These are phyloP conservation scores for Penicillium sp. DNA, from an alignment of 2,329 filamentous ascomycete species.

Conservation along the genomic window DNA sequence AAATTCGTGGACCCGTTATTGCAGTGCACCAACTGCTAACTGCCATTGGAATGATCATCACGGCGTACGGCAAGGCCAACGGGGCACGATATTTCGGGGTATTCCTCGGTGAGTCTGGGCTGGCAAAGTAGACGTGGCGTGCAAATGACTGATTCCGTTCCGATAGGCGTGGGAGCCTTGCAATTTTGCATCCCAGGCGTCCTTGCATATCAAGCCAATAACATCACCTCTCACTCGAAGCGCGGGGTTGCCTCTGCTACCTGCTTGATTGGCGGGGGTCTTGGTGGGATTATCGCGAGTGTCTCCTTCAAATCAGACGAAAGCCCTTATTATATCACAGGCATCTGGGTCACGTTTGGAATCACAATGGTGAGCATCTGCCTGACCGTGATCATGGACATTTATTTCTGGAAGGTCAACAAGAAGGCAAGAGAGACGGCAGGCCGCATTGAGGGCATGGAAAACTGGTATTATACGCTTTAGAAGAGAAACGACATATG, in stretches of 20 bases:
- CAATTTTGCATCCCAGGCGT: conserved; percentile 37
- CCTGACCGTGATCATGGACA: conserved; percentile 13
- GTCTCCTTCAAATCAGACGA: conserved; percentile 21
- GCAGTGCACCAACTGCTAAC: conserved; percentile 22
- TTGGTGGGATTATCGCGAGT: conserved; percentile 27
- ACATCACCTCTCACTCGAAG: conserved; percentile 37
- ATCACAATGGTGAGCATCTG: conserved; percentile 16
- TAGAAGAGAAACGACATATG: not conserved
- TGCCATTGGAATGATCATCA: conserved; percentile 20
- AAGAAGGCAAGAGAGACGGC: conserved; percentile 17
- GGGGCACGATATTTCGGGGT: conserved; percentile 19
- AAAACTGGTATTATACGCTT: conserved; percentile 20
- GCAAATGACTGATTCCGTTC: not conserved
- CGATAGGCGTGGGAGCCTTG: conserved; percentile 31
- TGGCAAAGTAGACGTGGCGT: too few species aligned
- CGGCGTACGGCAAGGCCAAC: conserved; percentile 16
- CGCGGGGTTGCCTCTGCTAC: conserved; percentile 35
- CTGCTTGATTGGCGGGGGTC: conserved; percentile 34
- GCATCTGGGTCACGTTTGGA: conserved; percentile 22
- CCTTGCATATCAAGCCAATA: conserved; percentile 38
- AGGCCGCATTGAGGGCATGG: conserved; percentile 13
- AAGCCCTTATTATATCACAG: conserved; percentile 19
- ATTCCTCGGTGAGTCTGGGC: conserved; percentile 13
- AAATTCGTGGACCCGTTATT: conserved; percentile 20
- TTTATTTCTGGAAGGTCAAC: conserved; percentile 18